Conservation (phyloP, 2,329 filamentous ascomycete species). For the Fusarium oligoseptatum region DNA sequence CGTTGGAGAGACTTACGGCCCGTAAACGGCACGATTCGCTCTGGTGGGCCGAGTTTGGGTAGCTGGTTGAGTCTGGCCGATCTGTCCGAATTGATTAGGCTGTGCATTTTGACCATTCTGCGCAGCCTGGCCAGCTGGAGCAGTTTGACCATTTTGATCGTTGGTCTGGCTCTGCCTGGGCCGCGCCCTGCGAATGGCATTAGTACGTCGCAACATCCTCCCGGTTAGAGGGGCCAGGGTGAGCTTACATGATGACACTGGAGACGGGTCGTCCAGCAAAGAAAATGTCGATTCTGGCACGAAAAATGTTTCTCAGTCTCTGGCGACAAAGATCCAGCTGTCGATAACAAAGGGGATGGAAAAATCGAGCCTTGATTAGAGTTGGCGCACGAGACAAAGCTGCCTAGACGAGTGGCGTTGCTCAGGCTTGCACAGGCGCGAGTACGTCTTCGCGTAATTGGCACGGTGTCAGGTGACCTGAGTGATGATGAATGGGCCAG, state of each 20-base stretch:
- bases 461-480: slow-evolving; percentile 50
- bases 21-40: slow-evolving; percentile 52
- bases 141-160: slow-evolving; percentile 30
- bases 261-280: neutral
- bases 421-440: slow-evolving; percentile 37
- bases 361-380: slow-evolving; percentile 13
- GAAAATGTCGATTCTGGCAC: neutral
- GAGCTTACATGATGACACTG: slow-evolving; percentile 27
- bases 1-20: slow-evolving; percentile 51
- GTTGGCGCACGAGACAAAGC: slow-evolving; percentile 39
- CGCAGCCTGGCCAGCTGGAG: neutral
- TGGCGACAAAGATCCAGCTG: slow-evolving; percentile 16
- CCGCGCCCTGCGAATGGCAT: slow-evolving; percentile 36
- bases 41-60: slow-evolving; percentile 30
- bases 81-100: slow-evolving; percentile 13
- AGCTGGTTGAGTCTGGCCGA: slow-evolving; percentile 27
- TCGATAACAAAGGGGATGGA: slow-evolving; percentile 10
- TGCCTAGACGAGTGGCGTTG: slow-evolving; percentile 39
- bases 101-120: slow-evolving; percentile 22
- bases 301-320: slow-evolving; percentile 4
- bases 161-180: slow-evolving; percentile 26
- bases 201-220: slow-evolving; percentile 21
- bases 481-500: neutral
- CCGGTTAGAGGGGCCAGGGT: neutral
- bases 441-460: slow-evolving; percentile 38